A percentile compares a stretch with the other conserved stretches of the same genome.
These are phyloP conservation scores for Blastosporella zonata DNA, from an alignment of 1,284 basidiomycete species.

Conservation along the genomic window DNA sequence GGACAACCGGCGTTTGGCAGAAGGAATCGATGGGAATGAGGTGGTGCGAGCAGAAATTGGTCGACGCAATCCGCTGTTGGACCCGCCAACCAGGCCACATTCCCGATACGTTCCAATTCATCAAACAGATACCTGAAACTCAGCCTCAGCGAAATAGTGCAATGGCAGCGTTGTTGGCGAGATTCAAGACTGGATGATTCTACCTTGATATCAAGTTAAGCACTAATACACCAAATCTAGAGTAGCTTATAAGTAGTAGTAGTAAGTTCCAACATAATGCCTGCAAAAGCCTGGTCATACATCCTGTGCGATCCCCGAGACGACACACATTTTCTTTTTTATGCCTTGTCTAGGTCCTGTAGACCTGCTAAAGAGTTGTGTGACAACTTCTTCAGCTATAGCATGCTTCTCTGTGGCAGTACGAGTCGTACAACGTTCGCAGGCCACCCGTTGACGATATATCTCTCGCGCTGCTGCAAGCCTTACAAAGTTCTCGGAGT, in stretches of 20 bases:
- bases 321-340: neutral
- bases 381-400: conserved; percentile 28
- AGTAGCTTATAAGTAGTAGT: neutral
- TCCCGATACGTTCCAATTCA: conserved; percentile 8
- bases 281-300: neutral
- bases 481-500: conserved; percentile 31
- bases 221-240: neutral
- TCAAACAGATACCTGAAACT: conserved; percentile 9
- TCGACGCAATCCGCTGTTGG: conserved; percentile 45
- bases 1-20: conserved; percentile 69
- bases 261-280: neutral
- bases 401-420: conserved; percentile 23
- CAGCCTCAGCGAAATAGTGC: conserved; percentile 1
- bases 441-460: conserved; percentile 27
- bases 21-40: conserved; percentile 59
- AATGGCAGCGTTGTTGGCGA: conserved; percentile 11
- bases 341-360: neutral
- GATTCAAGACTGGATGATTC: conserved; percentile 6
- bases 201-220: neutral
- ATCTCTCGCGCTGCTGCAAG: conserved; percentile 30
- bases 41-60: conserved; percentile 50
- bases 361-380: conserved; percentile 20
- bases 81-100: conserved; percentile 12
- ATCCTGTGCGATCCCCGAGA: neutral
- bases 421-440: conserved; percentile 18